Evolutionary conservation across 148 eudicot species (phyloP), one percentile per base, ranked within the genome.

Genomic region (Cornus florida): DNA sequence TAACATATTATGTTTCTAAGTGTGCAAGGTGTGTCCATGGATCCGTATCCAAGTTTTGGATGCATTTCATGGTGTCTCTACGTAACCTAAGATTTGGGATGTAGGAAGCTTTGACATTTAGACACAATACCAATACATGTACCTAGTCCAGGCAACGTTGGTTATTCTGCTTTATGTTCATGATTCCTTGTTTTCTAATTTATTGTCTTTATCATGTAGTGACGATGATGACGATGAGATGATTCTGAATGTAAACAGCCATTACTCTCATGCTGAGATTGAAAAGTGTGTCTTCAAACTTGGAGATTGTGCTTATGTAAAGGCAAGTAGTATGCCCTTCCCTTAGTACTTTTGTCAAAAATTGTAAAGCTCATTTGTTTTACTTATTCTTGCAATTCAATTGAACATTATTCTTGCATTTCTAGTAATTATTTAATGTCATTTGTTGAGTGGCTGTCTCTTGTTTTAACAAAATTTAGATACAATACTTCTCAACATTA

Each of bases 291-390:
- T 87, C 72, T 87, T 82, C 43, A 50, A 79, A 67, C 71, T 84
- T 71, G 87, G 89, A 60, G 89, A 87, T 71, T 87, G 87, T 67
- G 85, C 87, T 35, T 77, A 77, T 77, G 82, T 87, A 13, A 80
- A 87, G 83, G 89, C 75, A 57, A 84, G 79, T 71, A 28, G 3
- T 70, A 57, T 53, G 22, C 53, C 50, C 77, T 39, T 68, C 73
- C 38, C 31, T 22, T 77, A 4, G 17, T 64, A 32, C 57, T 43
- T 74, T n/a, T 38, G 48, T 28, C 68, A 10, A n/a, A 31, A 71
- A 1, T 43, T 71, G 7, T 62, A n/a, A 13, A 62, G 66, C 66
- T 13, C 66, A 20, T 62, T 62, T n/a, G 22, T n/a, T 62, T 62
- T 17, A 62, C 19, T 62, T 62, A 13, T 62, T 6, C 66, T 17